Evolutionary conservation across 805 yeast species (phyloP), one percentile per base, ranked within the genome.

Genomic region (Diddensiella transvaalensis): DNA sequence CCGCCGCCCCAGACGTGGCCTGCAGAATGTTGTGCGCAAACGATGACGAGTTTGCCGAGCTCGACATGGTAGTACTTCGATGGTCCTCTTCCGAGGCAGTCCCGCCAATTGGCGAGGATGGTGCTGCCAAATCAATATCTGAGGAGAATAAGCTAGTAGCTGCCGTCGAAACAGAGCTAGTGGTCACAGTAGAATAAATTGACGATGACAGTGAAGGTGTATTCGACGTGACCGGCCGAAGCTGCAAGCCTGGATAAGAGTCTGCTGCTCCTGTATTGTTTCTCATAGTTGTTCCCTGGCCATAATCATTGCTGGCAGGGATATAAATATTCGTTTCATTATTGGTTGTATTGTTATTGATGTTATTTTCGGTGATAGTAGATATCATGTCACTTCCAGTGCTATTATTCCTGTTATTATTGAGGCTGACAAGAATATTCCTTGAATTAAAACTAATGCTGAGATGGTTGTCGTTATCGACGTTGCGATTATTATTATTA

Each of bases 11-110:
- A 1, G 52, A 39, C 4, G 51, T 42, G 10, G 48, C 51, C 22
- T 49, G 53, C 3, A 54, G 33, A 21, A 54, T 30, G 24, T 47
- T 49, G 18, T 55, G 49, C 5, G 58, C 59, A 40, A 55, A 49
- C 15, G 57, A 47, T 5, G 54, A 44, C 4, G 51, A 42, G 10
- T 35, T 48, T 1, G 53, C 50, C 3, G 53, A 46, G 3, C 54
- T 48, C n/a, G 52, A 53, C 46, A 38, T 43, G 13, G 29, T 40
- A 38, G 42, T 45, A 4, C 19, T 17, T 6, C 38, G 24, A 19
- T 15, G n/a, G 5, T 38, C 41, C 6, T 38, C 24, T 3, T 37
- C 15, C 6, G 40, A 18, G 11, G 21, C 40, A 4, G 32, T 26
- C 3, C 17, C 4, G 3, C 35, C 23, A 18, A 24, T 23, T 3